Base-by-base conservation (phyloP, 441 rosid species). In the Eruca vesicaria region DNA sequence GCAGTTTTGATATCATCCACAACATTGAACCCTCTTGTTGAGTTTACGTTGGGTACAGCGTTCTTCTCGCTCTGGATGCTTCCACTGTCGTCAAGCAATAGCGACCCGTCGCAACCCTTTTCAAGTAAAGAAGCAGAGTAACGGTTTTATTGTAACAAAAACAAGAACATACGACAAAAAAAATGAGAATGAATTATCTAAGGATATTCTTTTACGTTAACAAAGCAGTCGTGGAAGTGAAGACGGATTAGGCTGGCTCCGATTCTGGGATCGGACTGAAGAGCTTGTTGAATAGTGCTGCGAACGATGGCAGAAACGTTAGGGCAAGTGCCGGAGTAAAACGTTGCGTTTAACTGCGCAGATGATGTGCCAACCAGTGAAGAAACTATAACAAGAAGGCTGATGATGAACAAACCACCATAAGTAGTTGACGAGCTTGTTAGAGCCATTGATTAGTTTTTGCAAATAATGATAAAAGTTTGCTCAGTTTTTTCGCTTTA, bases 91-190 rank as follows among this genome's bases (percentile, higher is more conserved):
- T 89, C 92, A 38, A 90, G 78, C 76, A 90, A 68, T 53, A 88
- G 33, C 4, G 96, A 90, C 12, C 82, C 96, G 61, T 90, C 96
- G 36, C 95, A 90, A 4, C 92, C 95, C 95, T 86, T 41, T 31
- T 14, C 8, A 29, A 45, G 36, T 29, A 38, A 60, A 68, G 36
- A 59, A 63, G 7, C 63, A 19, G 20, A 45, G 26, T 33, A 65
- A 7, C 11, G 2, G 23, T 50, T 45, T 64, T 53, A 67, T 61
- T 14, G 5, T 36, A 29, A 19, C 29, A 20, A 16, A 36, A 43
- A n/a, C 21, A 35, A n/a, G 5, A 41, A 11, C 2, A 38, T 63
- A 23, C 15, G 5, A 50, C 4, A 31, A 62, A 5, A 52, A 9
- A 21, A 16, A 57, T 6, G 23, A 36, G 38, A 38, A 76, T 62